Base-by-base conservation (phyloP, 2,329 filamentous ascomycete genomes). In the Aspergillus ustus region DNA sequence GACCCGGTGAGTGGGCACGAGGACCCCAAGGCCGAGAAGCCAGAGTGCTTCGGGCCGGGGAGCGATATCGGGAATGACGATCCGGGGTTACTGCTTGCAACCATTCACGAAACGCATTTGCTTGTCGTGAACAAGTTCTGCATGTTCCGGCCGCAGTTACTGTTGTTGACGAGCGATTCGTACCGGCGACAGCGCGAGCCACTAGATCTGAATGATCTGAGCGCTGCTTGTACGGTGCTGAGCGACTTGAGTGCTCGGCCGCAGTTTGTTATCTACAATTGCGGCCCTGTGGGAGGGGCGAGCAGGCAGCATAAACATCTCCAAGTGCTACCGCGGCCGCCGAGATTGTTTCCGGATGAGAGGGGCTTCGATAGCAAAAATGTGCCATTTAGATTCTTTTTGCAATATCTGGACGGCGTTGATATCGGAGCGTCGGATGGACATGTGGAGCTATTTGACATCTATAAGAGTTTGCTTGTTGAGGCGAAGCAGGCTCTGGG, bases 271-370 rank as follows among this genome's bases (percentile, higher is more conserved):
- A 78, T 84, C 19, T 84, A 78, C 70, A 84, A 84, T 64, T 82
- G 82, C 67, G 76, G 77, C 0, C 72, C 75, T 44, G 72, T 72
- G 4, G 79, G 77, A 7, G 82, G 82, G 0, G 81, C 80, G 57
- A 83, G 80, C 56, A 67, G 82, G 9, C 67, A 78, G 52, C 83
- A 84, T 63, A 84, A 84, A 68, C 82, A 84, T 70, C 62, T 84
- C 62, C 82, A 84, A 52, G 56, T 66, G 49, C 50, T 59, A 59
- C 62, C 44, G 54, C 63, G 13, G 50, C 67, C 17, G 57, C 59
- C 25, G n/a, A n/a, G 11, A 17, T 25, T 63, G 45, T 67, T 67
- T 48, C 62, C 64, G 2, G 66, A 66, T 45, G 52, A 60, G 11
- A n/a, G 31, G 7, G 37, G n/a, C 7, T 22, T 46, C 7, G 52